Conservation (phyloP, 176 grass and related monocot species). For the Zea luxurians region DNA sequence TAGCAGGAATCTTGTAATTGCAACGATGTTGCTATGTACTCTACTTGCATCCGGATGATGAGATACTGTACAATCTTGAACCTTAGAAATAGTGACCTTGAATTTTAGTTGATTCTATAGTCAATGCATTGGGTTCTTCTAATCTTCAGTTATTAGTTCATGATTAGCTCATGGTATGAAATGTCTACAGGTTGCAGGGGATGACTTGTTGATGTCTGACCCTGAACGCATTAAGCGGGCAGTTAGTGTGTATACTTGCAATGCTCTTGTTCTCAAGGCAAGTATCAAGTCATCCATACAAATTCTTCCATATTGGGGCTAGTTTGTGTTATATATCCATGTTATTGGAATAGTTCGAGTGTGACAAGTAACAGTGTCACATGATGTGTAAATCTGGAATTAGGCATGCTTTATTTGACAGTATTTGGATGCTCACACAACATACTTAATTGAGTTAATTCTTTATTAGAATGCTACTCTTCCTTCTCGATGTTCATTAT, state of each 20-base stretch:
- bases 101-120: slow-evolving; percentile 4
- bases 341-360: background rate
- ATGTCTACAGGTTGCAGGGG: slow-evolving; percentile 73
- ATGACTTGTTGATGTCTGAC: slow-evolving; percentile 94
- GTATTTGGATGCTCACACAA: background rate
- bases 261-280: slow-evolving; percentile 96
- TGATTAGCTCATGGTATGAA: slow-evolving; percentile 30
- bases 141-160: slow-evolving; percentile 11
- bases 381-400: slow-evolving; percentile 8
- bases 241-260: slow-evolving; percentile 85
- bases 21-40: slow-evolving; percentile 1
- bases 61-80: slow-evolving; percentile 13
- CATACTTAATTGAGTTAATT: background rate
- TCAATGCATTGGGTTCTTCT: slow-evolving; percentile 15
- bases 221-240: slow-evolving; percentile 84
- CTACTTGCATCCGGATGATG: slow-evolving; percentile 2
- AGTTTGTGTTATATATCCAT: slow-evolving; percentile 23
- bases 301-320: background rate
- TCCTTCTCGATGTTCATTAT: slow-evolving; percentile 10
- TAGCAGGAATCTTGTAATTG: too few species aligned
- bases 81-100: slow-evolving; percentile 28
- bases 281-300: background rate
- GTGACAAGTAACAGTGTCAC: slow-evolving; percentile 17
- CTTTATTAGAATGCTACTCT: background rate
- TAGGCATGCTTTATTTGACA: slow-evolving; percentile 23